Conservation (phyloP, 2,329 filamentous ascomycete genomes). For the Boeremia lycopersici region DNA sequence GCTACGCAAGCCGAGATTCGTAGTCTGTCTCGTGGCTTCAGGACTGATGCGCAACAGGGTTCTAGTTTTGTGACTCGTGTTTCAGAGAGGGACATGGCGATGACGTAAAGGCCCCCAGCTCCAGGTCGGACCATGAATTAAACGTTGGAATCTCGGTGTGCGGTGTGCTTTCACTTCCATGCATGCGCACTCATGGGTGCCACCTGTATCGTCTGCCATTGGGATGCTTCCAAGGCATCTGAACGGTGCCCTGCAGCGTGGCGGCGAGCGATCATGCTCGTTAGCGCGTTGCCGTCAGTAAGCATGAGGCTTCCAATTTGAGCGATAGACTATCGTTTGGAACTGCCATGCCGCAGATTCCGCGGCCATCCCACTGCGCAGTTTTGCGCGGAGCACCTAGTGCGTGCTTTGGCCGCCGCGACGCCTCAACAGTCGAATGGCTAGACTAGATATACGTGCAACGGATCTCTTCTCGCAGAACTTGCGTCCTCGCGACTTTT, state of each 20-base stretch:
- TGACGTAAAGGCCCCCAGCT: conserved; percentile 28
- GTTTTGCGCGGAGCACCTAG: conserved; percentile 25
- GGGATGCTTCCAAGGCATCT: conserved; percentile 18
- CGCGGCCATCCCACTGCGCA: conserved; percentile 26
- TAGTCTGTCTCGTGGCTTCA: conserved; percentile 21
- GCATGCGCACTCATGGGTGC: conserved; percentile 12
- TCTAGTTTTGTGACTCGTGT: conserved; percentile 16
- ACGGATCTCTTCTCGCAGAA: neutral
- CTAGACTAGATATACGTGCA: conserved; percentile 11
- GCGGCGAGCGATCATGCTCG: conserved; percentile 11
- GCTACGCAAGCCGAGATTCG: conserved; percentile 24
- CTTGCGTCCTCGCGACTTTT: neutral
- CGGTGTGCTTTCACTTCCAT: conserved; percentile 1
- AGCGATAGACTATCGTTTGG: conserved; percentile 12
- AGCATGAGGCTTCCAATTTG: conserved; percentile 13
- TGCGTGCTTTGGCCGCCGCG: conserved; percentile 16
- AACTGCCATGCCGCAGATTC: conserved; percentile 23
- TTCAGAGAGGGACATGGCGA: conserved; percentile 20
- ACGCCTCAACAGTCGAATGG: conserved; percentile 14
- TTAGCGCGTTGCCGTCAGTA: conserved; percentile 23
- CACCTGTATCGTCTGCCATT: conserved; percentile 16
- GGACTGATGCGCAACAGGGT: conserved; percentile 21
- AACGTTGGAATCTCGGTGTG: neutral
- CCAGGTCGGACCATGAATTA: conserved; percentile 20
- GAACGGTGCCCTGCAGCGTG: conserved; percentile 20